These are phyloP conservation scores for Xanthoconium stramineum DNA, from an alignment of 768 basidiomycete genomes.

Conservation along the genomic window DNA sequence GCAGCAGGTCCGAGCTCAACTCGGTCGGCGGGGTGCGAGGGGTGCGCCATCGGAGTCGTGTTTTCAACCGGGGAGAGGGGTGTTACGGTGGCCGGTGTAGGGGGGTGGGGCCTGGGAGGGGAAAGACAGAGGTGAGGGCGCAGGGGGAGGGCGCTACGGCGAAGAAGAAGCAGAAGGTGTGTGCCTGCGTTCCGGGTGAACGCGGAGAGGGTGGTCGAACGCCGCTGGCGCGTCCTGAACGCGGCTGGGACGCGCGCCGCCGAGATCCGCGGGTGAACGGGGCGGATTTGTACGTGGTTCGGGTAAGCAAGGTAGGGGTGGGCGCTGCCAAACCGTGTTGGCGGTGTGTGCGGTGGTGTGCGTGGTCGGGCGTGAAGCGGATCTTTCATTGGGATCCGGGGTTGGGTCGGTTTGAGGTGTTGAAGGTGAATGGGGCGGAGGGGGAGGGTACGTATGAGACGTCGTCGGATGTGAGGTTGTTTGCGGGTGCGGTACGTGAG, in stretches of 20 bases:
- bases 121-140: too few relatives aligned
- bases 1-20: background rate
- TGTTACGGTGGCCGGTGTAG: background rate
- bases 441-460: background rate
- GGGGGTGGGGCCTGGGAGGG: too few relatives aligned
- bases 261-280: background rate
- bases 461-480: conserved; percentile 3
- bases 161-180: background rate
- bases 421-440: background rate
- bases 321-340: conserved; percentile 1
- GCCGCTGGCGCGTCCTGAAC: background rate
- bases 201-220: background rate
- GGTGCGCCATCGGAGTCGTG: background rate
- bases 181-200: background rate
- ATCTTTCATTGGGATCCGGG: conserved; percentile 1
- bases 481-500: background rate
- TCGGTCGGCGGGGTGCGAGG: background rate
- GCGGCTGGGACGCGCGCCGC: background rate
- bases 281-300: conserved; percentile 1
- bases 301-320: background rate
- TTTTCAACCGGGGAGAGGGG: background rate
- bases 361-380: conserved; percentile 4
- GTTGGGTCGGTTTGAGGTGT: background rate
- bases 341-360: conserved; percentile 3
- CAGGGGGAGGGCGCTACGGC: background rate